Base-by-base conservation (phyloP, 208 protist genomes). In the Phytomonas sp. region DNA sequence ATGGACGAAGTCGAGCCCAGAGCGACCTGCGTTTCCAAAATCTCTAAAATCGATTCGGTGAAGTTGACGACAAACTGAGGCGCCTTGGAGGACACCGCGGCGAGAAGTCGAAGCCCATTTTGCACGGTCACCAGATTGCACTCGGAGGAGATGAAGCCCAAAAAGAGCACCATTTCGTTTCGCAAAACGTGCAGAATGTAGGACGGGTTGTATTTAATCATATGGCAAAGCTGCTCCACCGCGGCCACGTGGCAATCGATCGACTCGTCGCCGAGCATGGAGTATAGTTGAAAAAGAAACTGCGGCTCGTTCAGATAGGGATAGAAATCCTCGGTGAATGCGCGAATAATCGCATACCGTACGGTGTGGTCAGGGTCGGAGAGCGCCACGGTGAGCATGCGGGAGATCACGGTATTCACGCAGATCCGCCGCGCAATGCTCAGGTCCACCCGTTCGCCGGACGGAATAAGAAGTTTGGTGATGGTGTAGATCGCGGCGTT, bases 1-100 rank as follows among this genome's bases (percentile, higher is more conserved):
- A 84, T 84, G 12, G 76, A 45, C 26, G 86, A 88, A 29, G 75
- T 67, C 12, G 72, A 19, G 19, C 66, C 85, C 0, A 90, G 34
- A 29, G 70, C 74, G 68, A 93, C 92, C 67, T 86, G 80, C 26
- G 70, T 81, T 45, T 72, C 31, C 37, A 95, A 74, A 7, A 76
- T 79, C 42, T 92, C 79, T 37, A 78, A 67, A 66, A 95, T 91
- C 56, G 82, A 79, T 23, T 88, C 81, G 8, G 79, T 71, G 66
- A 92, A 95, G 59, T 85, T 87, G 52, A 90, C 84, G 1, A 93
- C 86, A 40, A 93, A 88, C 67, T 88, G 82, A n/a, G 90, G 90
- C 0, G 90, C 90, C 30, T 82, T 78, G 56, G 76, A 78, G 11
- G 90, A 66, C 14, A 93, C 71, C 10, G 84, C 84, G 32, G 87